Evolutionary conservation across 805 yeast genomes (phyloP).

Genomic region (Blastobotrys chiropterorum): DNA sequence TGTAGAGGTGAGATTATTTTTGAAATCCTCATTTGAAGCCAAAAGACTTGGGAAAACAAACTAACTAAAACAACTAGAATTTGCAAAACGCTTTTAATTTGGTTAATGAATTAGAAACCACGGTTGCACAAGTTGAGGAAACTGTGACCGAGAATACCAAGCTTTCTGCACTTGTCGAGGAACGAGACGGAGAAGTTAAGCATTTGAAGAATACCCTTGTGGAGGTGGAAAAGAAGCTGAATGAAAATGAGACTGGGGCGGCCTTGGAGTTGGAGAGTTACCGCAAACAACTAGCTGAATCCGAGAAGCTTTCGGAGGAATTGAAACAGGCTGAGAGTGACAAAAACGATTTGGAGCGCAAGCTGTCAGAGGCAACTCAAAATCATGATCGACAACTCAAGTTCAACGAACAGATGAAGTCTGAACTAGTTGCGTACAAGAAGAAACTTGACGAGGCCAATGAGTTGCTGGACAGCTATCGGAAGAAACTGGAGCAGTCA

Average conservation of each 20-base stretch:
- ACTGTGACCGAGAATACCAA: not conserved
- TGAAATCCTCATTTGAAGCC: not conserved
- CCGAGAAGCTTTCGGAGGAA: not conserved
- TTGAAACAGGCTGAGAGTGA: not conserved
- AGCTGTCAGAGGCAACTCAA: not conserved
- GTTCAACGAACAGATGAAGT: not conserved
- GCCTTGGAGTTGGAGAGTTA: not conserved
- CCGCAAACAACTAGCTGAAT: not conserved
- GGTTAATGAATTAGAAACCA: slow-evolving; percentile 1
- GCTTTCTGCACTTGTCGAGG: not conserved
- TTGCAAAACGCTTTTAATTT: slow-evolving; percentile 1
- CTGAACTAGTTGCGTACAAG: not conserved
- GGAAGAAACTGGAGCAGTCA: not conserved
- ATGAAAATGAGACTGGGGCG: not conserved
- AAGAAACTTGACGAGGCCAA: not conserved
- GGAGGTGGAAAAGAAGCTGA: not conserved
- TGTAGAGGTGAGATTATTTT: not conserved
- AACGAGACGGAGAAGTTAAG: not conserved
- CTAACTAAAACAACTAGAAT: not conserved
- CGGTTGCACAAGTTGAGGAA: slow-evolving; percentile 1
- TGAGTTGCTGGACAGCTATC: not conserved
- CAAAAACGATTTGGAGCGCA: not conserved
- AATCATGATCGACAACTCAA: not conserved
- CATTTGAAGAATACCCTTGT: not conserved
- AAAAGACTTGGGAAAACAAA: not conserved